These are phyloP conservation scores for Leptomonas pyrrhocoris DNA, from an alignment of 208 protist genomes.

Conservation along the genomic window DNA sequence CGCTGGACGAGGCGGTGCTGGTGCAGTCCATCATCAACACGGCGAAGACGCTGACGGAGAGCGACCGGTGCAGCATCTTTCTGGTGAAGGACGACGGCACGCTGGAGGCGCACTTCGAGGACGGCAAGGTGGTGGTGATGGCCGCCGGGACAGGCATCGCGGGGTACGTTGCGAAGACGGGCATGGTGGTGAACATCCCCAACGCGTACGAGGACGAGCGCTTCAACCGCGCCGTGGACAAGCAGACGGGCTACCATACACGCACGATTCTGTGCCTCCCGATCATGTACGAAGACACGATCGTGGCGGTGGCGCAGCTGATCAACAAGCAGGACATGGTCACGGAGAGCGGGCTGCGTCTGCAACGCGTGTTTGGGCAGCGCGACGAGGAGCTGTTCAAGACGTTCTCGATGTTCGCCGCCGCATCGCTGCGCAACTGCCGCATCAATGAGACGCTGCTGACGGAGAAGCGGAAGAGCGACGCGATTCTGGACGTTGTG, in stretches of 20 bases:
- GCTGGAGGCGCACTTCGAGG: constrained; percentile 74
- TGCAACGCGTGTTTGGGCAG: constrained; percentile 53
- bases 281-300: constrained; percentile 66
- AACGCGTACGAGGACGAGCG: constrained; percentile 74
- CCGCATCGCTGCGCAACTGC: constrained; percentile 71
- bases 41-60: constrained; percentile 70
- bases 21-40: constrained; percentile 83
- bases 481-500: constrained; percentile 73
- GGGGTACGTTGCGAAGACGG: constrained; percentile 64
- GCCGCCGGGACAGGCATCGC: constrained; percentile 63
- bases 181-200: constrained; percentile 63
- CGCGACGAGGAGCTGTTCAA: constrained; percentile 76
- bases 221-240: constrained; percentile 74
- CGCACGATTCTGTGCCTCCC: constrained; percentile 79
- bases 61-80: constrained; percentile 76
- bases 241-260: constrained; percentile 69
- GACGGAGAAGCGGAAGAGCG: constrained; percentile 71
- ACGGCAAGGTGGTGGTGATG: constrained; percentile 66
- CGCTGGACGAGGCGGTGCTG: constrained; percentile 74
- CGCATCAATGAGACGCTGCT: constrained; percentile 69
- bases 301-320: constrained; percentile 76
- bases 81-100: constrained; percentile 58
- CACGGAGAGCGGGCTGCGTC: constrained; percentile 51
- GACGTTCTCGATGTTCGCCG: constrained; percentile 76
- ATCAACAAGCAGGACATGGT: constrained; percentile 80